Evolutionary conservation across 75 land plant species (phyloP).

Genomic region (Sequoiadendron giganteum): DNA sequence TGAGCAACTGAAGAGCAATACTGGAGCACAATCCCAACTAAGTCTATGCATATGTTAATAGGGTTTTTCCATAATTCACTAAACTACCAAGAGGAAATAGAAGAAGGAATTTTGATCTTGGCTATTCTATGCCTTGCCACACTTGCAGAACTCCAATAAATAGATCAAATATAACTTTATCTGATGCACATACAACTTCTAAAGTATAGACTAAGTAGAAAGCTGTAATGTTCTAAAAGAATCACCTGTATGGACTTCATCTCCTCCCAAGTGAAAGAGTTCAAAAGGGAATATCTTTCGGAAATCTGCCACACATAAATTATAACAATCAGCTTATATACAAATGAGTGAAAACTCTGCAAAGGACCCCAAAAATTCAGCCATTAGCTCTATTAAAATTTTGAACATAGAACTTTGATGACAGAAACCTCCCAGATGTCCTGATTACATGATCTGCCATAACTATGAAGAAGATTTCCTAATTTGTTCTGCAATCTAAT

Average conservation of each 20-base stretch:
- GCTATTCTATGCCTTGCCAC: background rate
- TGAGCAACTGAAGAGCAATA: background rate
- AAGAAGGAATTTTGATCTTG: background rate
- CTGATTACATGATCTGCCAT: background rate
- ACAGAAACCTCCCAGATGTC: background rate
- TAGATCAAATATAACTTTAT: background rate
- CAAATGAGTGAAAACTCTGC: background rate
- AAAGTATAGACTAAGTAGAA: background rate
- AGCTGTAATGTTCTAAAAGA: background rate
- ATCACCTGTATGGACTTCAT: slow-evolving; percentile 89
- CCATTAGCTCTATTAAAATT: background rate
- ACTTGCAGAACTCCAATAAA: background rate
- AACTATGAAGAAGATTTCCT: background rate
- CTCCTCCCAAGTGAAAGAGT: slow-evolving; percentile 94
- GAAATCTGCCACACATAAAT: slow-evolving; percentile 58
- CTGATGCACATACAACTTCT: background rate
- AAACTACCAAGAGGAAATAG: background rate
- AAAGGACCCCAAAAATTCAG: background rate
- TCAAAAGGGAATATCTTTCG: slow-evolving; percentile 82
- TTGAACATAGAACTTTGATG: background rate
- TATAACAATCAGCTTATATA: background rate
- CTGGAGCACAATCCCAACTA: background rate
- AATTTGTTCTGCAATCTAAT: background rate
- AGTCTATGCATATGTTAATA: background rate
- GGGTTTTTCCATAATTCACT: background rate